Evolutionary conservation across 1,139 yeast species (phyloP).

Genomic region (Yamadazyma jaroonii): DNA sequence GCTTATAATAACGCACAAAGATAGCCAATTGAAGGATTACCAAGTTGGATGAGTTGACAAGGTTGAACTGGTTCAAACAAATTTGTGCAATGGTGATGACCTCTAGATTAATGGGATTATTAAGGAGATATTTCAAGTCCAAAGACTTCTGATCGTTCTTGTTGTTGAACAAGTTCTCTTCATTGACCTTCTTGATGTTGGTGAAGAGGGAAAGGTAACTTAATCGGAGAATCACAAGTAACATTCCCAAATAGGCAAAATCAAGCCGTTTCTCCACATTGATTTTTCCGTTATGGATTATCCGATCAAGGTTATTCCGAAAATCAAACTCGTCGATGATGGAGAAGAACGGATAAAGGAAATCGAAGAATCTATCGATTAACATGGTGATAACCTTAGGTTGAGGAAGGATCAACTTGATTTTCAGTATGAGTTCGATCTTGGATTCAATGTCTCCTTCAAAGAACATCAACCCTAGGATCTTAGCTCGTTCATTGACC

Average conservation of each 20-base stretch:
- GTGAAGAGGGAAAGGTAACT: slow-evolving; percentile 30
- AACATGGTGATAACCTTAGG: slow-evolving; percentile 43
- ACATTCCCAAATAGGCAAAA: slow-evolving; percentile 30
- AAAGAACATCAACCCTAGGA: slow-evolving; percentile 31
- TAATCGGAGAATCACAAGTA: slow-evolving; percentile 27
- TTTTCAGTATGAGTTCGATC: slow-evolving; percentile 27
- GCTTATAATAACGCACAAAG: slow-evolving; percentile 36
- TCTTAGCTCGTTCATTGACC: slow-evolving; percentile 25
- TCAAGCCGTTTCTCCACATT: slow-evolving; percentile 28
- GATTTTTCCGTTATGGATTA: slow-evolving; percentile 25
- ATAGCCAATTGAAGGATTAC: slow-evolving; percentile 49
- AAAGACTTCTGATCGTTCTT: slow-evolving; percentile 16
- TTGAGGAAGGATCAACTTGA: slow-evolving; percentile 42
- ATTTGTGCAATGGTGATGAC: slow-evolving; percentile 32
- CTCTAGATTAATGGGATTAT: slow-evolving; percentile 25
- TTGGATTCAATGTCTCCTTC: slow-evolving; percentile 33
- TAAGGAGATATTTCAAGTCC: slow-evolving; percentile 8
- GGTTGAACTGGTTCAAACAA: slow-evolving; percentile 39
- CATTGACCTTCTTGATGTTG: slow-evolving; percentile 25
- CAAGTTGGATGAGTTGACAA: slow-evolving; percentile 37
- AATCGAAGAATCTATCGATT: slow-evolving; percentile 41
- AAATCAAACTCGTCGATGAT: slow-evolving; percentile 40
- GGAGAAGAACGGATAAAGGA: slow-evolving; percentile 47
- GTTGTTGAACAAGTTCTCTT: slow-evolving; percentile 15
- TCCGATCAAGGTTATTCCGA: slow-evolving; percentile 17